Evolutionary conservation across 139 green algal genomes (phyloP).

Genomic region (Micractinium conductrix): DNA sequence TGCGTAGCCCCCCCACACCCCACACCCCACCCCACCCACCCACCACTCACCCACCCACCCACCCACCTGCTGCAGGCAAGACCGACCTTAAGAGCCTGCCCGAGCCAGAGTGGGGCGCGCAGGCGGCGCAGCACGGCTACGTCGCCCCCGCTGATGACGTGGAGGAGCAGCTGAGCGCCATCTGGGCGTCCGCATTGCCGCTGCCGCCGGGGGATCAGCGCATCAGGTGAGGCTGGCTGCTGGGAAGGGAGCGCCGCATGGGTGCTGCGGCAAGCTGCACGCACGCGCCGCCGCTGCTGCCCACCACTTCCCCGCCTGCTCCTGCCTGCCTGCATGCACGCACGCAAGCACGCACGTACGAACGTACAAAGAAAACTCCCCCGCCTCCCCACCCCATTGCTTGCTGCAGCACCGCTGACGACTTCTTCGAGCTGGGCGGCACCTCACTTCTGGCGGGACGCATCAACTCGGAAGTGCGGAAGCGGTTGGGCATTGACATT

Average conservation of each 20-base stretch:
- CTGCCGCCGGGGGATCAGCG: not conserved
- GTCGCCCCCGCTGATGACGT: not conserved
- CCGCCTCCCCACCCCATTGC: not conserved
- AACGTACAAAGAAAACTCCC: too few species aligned
- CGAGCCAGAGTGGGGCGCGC: slow-evolving; percentile 15
- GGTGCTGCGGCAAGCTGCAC: too few species aligned
- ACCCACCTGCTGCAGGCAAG: slow-evolving; percentile 47
- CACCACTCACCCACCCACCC: too few species aligned
- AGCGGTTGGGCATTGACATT: not conserved
- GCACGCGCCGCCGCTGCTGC: too few species aligned
- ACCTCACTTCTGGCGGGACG: slow-evolving; percentile 37
- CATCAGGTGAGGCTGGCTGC: not conserved
- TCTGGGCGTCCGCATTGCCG: slow-evolving; percentile 13
- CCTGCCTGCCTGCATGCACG: too few species aligned
- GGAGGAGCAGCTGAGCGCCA: not conserved
- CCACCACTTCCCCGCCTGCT: too few species aligned
- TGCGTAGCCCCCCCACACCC: not conserved
- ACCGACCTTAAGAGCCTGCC: slow-evolving; percentile 30
- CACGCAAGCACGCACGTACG: too few species aligned
- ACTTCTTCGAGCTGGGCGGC: slow-evolving; percentile 51
- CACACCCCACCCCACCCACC: too few species aligned
- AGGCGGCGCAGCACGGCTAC: slow-evolving; percentile 2
- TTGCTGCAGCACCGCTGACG: not conserved
- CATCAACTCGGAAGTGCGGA: slow-evolving; percentile 5
- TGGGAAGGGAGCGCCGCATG: too few species aligned